Percentiles rank a stretch among this genome's conserved stretches.
Evolutionary conservation across 257 asterid species (phyloP).

Genomic region (Cruciata laevipes): DNA sequence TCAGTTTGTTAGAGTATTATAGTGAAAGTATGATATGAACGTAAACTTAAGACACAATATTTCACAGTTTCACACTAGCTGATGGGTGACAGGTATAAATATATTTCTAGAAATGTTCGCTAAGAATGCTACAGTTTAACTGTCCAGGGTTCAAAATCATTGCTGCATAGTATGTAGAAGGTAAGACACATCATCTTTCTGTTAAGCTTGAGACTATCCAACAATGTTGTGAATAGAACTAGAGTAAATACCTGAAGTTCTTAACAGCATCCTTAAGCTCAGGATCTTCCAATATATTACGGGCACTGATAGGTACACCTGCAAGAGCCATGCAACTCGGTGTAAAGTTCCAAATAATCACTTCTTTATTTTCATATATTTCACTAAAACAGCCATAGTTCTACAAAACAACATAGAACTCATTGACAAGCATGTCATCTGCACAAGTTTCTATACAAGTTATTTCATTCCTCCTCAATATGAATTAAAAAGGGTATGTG

Average conservation of each 20-base stretch:
- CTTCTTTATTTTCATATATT: not conserved
- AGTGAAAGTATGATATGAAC: not conserved
- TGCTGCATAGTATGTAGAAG: not conserved
- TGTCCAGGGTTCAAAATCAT: not conserved
- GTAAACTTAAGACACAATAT: not conserved
- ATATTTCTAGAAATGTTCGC: not conserved
- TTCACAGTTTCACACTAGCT: not conserved
- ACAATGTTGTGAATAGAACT: not conserved
- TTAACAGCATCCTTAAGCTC: constrained; percentile 88
- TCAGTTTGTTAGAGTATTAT: not conserved
- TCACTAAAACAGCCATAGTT: not conserved
- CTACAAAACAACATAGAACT: not conserved
- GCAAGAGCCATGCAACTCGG: constrained; percentile 24
- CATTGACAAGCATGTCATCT: not conserved
- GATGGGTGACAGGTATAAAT: not conserved
- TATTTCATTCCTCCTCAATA: not conserved
- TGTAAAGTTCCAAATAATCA: constrained; percentile 11
- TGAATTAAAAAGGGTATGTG: too few relatives aligned
- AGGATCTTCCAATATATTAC: constrained; percentile 79
- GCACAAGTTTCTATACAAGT: not conserved
- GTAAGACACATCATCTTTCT: not conserved
- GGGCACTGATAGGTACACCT: constrained; percentile 71
- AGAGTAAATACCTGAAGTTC: constrained; percentile 47
- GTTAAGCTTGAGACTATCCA: constrained; percentile 5
- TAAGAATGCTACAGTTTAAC: not conserved